Evolutionary conservation across 768 basidiomycete genomes (phyloP), one percentile per base, ranked within the genome.

Genomic region (Leccinum fibrillosum): DNA sequence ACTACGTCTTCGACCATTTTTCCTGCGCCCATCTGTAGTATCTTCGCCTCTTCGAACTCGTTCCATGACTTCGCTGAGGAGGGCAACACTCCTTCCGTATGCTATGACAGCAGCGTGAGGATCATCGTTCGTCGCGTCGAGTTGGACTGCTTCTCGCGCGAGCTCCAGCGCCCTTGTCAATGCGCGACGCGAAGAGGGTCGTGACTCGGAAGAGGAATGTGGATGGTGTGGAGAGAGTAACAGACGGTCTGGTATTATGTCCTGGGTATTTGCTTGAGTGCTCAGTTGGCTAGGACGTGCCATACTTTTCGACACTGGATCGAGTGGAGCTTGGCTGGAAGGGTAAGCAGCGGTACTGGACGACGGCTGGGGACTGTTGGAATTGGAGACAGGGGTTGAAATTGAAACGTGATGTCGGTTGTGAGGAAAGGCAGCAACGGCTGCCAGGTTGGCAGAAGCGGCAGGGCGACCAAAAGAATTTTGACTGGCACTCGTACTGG

Each of bases 21-120:
- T 80, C 64, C 80, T 77, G 68, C 85, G 79, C n/a, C 78, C 73
- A 50, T 90, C 90, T 26, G 85, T 85, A 61, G 83, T 85, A 66
- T 92, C 89, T 72, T 94, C 93, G 4, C 91, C 91, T 67, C 86
- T 81, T 72, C 89, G 81, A 2, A 95, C 94, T 42, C 92, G 78
- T 65, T 92, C 90, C 94, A 96, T 96, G 53, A 96, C 94, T 72
- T 93, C 90, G 65, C 88, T 90, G 28, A 96, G 79, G 26, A 96
- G 78, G 45, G 89, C 84, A 44, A 96, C 94, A 66, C 90, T 91
- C 71, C 85, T 87, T 12, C 86, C 87, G 70, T 96, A 96, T 0
- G 94, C 94, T 50, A 86, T 77, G n/a, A 96, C 90, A 2, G 94
- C 94, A 37, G 86, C 90, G 64, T 90, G 82, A 15, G 92, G 92